phyloP scores from a whole-genome alignment of 495 filamentous ascomycete genomes.

The Emericellopsis terricola region DNA sequence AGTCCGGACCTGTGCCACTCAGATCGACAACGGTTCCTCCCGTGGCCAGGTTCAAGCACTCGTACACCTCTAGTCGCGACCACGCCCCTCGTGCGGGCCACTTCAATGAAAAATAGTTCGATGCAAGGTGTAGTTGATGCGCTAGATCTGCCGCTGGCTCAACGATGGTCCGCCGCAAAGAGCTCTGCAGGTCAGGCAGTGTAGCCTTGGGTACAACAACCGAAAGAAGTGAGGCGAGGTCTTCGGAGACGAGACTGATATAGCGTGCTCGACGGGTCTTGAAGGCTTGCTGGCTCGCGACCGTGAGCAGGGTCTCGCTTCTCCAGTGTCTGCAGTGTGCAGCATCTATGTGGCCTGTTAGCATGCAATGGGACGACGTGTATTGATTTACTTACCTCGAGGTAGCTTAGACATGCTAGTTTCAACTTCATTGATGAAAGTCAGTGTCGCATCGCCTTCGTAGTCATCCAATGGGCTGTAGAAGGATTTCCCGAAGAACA shows the following conservation, averaged over 20 bases:
- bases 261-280: constrained; percentile 1
- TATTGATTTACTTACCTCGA: constrained; percentile 3
- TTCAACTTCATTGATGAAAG: background rate
- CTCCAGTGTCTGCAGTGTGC: constrained; percentile 3
- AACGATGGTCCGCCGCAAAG: constrained; percentile 3
- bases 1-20: background rate
- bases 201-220: constrained; percentile 1
- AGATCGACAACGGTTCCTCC: background rate
- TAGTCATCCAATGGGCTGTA: constrained; percentile 3
- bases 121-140: constrained; percentile 4
- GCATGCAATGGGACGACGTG: background rate
- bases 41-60: constrained; percentile 2
- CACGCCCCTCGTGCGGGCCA: constrained; percentile 1
- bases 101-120: constrained; percentile 1
- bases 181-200: background rate
- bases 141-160: constrained; percentile 2
- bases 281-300: constrained; percentile 1
- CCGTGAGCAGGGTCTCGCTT: constrained; percentile 1
- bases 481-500: constrained; percentile 3
- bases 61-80: constrained; percentile 1
- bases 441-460: constrained; percentile 1
- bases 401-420: constrained; percentile 1
- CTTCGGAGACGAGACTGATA: constrained; percentile 1
- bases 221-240: constrained; percentile 1
- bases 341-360: background rate